Base-by-base conservation (phyloP, 1,284 basidiomycete species). In the Ceratobasidium papillatum region DNA sequence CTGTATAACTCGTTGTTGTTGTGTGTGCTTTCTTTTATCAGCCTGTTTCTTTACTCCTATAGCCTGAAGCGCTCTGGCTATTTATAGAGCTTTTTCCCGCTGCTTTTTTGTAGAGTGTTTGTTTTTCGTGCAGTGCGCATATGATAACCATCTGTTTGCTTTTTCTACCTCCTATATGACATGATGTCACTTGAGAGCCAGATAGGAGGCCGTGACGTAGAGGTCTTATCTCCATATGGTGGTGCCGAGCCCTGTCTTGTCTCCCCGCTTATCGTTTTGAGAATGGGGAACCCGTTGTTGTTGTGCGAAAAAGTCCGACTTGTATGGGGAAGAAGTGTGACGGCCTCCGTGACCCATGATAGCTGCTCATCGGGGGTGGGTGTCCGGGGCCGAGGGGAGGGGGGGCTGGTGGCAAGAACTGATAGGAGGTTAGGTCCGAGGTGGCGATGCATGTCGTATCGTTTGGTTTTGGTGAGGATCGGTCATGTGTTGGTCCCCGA, bases 31-130 rank as follows among this genome's bases (percentile, higher is more conserved):
- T 47, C 19, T n/a, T 47, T 3, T 43, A 43, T 43, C 41, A 8
- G 41, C n/a, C 43, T 45, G 43, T 45, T 12, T 45, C n/a, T 45
- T 64, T 47, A 8, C 19, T 3, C 14, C 65, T 12, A 43, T 38
- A 52, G 65, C 65, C 65, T 56, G 65, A 68, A 68, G 49, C 34
- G 65, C 65, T 68, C 65, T 54, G 51, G 65, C 51, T 68, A 45
- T 49, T 56, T 61, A 61, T 61, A 61, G 58, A 61, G 58, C 27
- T 68, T 68, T 27, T 32, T 41, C 30, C 14, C 45, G 8, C 45
- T 47, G 7, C 7, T 43, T 27, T 61, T 38, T 5, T 41, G 22
- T 56, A 56, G 52, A 36, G 52, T 56, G 12, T 51, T 51, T 25
- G 7, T 51, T 51, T 61, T 61, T 61, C 58, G 36, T 41, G 38